Conservation (phyloP, 1,284 basidiomycete genomes). For the Rhizoctonia solani region DNA sequence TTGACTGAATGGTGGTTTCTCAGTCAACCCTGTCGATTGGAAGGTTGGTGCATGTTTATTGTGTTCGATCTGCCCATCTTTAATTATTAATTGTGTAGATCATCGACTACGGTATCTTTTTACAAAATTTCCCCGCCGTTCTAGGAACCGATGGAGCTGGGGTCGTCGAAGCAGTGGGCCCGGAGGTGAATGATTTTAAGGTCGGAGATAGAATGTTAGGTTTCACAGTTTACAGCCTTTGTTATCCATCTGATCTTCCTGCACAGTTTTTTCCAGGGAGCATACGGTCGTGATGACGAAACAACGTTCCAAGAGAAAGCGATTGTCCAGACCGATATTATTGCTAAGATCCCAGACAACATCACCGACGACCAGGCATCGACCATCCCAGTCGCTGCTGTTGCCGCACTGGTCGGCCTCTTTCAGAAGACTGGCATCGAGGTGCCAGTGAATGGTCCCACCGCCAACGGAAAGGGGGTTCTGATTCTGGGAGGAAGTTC, state of each 20-base stretch:
- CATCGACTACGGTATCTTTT: not conserved
- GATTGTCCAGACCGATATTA: too few relatives aligned
- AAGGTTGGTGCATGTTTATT: not conserved
- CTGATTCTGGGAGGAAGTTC: conserved; percentile 33
- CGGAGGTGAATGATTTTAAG: not conserved
- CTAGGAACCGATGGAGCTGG: conserved; percentile 33
- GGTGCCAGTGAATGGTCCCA: not conserved
- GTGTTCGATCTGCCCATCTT: not conserved
- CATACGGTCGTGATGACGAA: conserved; percentile 9
- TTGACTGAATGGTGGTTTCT: not conserved
- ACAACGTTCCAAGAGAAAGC: too few relatives aligned
- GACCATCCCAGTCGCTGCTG: not conserved
- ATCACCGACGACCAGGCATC: too few relatives aligned
- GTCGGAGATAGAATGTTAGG: conserved; percentile 29
- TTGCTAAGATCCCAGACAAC: too few relatives aligned
- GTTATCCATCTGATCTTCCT: not conserved
- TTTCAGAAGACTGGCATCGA: not conserved
- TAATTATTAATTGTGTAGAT: not conserved
- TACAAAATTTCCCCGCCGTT: conserved; percentile 9
- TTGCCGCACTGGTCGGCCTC: not conserved
- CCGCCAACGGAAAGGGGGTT: conserved; percentile 1
- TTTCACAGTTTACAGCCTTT: too few relatives aligned
- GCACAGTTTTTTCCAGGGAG: conserved; percentile 21
- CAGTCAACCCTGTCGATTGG: conserved; percentile 24
- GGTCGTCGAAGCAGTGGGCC: conserved; percentile 4